A percentile compares a stretch with the other conserved stretches of the same genome.
phyloP scores from a whole-genome alignment of 176 grass and related monocot species.

The Echinochloa phyllopogon region DNA sequence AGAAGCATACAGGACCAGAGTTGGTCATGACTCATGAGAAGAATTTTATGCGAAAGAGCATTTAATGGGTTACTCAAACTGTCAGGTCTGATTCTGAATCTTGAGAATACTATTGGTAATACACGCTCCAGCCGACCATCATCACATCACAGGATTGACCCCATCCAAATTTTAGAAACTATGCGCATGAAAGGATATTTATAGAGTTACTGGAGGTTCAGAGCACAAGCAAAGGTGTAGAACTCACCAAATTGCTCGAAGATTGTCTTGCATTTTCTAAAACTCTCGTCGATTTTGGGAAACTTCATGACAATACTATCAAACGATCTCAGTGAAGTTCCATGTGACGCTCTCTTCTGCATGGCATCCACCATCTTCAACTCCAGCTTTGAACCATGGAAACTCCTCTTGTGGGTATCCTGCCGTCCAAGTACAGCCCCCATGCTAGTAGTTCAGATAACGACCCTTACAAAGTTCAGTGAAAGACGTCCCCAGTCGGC shows the following conservation, averaged over 20 bases:
- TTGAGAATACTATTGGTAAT: not conserved
- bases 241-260: slow-evolving; percentile 92
- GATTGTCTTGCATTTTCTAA: slow-evolving; percentile 90
- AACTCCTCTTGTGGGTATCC: slow-evolving; percentile 35
- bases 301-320: slow-evolving; percentile 90
- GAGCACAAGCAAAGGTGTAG: not conserved
- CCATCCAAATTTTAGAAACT: not conserved
- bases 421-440: slow-evolving; percentile 69
- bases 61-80: not conserved
- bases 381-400: slow-evolving; percentile 67
- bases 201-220: not conserved
- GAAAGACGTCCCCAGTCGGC: not conserved
- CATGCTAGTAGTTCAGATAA: slow-evolving; percentile 50
- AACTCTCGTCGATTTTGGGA: slow-evolving; percentile 79
- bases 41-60: not conserved
- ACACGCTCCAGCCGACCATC: too few relatives aligned
- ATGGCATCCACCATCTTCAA: slow-evolving; percentile 89
- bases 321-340: slow-evolving; percentile 79
- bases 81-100: not conserved
- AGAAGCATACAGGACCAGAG: not conserved
- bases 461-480: not conserved
- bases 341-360: slow-evolving; percentile 62
- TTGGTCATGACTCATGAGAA: not conserved
- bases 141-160: not conserved
- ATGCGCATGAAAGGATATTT: not conserved